Conservation (phyloP, 106 monocot species). For the Gastrodia elata region DNA sequence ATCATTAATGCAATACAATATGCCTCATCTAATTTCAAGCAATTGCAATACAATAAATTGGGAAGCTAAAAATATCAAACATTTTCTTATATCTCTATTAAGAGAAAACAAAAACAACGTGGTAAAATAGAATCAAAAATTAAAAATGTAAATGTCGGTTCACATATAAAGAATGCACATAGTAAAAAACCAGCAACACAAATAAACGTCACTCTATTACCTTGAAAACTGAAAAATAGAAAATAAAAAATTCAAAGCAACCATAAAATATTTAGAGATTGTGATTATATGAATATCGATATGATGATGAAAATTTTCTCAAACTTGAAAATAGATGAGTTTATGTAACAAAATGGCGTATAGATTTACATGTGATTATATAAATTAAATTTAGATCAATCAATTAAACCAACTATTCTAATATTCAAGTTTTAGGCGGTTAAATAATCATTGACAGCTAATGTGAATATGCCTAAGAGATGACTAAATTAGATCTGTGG, state of each 20-base stretch:
- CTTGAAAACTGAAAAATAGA: background rate
- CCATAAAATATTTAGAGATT: background rate
- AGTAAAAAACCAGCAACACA: background rate
- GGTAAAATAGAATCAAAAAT: background rate
- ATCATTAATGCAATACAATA: no score
- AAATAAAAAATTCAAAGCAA: background rate
- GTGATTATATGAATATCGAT: background rate
- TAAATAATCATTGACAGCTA: no score
- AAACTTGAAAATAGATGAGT: background rate
- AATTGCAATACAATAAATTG: no score
- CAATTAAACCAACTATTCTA: no score
- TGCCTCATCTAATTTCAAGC: no score
- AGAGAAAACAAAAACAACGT: background rate
- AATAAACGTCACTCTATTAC: background rate
- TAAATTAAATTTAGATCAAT: no score
- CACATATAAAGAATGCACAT: background rate
- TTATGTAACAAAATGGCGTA: no score
- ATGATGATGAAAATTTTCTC: background rate
- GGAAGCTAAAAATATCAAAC: background rate
- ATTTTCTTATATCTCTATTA: background rate
- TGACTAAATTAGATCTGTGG: background rate
- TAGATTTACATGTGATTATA: no score
- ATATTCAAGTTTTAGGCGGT: no score
- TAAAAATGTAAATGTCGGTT: background rate
- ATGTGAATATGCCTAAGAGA: background rate